These are phyloP conservation scores for Fomitopsis betulina DNA, from an alignment of 1,284 basidiomycete species.

Conservation along the genomic window DNA sequence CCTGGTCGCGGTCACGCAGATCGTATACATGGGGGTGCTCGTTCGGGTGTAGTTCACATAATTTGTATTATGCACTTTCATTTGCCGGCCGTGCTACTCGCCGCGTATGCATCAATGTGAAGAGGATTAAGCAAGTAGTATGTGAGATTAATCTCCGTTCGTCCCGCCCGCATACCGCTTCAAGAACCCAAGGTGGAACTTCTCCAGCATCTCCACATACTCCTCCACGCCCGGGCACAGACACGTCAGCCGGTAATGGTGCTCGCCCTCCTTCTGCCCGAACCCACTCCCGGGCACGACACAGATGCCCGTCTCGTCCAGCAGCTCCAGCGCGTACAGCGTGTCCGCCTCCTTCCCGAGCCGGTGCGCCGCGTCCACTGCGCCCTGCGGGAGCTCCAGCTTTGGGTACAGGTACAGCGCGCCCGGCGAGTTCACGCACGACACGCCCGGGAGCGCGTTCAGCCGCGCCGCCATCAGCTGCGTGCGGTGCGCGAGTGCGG, in stretches of 20 bases:
- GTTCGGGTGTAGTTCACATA: constrained; percentile 35
- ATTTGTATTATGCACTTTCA: no score
- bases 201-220: constrained; percentile 81
- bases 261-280: constrained; percentile 84
- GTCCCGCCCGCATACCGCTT: constrained; percentile 49
- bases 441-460: constrained; percentile 75
- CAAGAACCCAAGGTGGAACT: constrained; percentile 80
- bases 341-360: constrained; percentile 81
- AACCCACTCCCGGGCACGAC: constrained; percentile 91
- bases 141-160: no score
- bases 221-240: constrained; percentile 88
- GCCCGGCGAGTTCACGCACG: constrained; percentile 85
- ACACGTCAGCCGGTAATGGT: constrained; percentile 86
- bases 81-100: no score
- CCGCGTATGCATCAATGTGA: no score
- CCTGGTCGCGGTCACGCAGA: constrained; percentile 71
- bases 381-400: constrained; percentile 67
- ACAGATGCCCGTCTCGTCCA: constrained; percentile 91
- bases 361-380: constrained; percentile 67
- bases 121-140: no score
- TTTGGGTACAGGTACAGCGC: constrained; percentile 87
- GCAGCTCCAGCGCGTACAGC: constrained; percentile 79
- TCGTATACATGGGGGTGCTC: constrained; percentile 78
- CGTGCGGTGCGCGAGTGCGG: constrained; percentile 69
- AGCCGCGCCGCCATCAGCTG: constrained; percentile 72